Conservation (phyloP, 768 basidiomycete genomes). For the Filobasidium floriforme region DNA sequence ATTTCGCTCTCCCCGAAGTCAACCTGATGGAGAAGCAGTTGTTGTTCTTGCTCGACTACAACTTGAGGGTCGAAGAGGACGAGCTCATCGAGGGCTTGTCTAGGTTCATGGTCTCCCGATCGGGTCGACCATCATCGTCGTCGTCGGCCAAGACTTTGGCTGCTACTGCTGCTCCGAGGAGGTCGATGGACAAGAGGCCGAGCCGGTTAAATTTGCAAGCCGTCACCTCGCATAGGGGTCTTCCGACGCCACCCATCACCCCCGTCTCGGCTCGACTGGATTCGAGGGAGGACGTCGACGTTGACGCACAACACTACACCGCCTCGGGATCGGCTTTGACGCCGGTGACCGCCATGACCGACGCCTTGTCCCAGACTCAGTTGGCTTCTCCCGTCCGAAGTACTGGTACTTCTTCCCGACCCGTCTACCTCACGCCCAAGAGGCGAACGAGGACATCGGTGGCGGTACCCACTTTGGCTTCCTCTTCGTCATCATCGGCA, state of each 20-base stretch:
- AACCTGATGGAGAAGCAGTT: slow-evolving; percentile 98
- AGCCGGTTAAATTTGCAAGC: not conserved
- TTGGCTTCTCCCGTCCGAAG: not conserved
- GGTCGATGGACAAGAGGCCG: not conserved
- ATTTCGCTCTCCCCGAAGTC: slow-evolving; percentile 59
- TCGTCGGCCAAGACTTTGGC: not conserved
- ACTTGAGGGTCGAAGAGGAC: slow-evolving; percentile 78
- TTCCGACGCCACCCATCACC: not conserved
- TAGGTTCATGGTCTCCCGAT: slow-evolving; percentile 1
- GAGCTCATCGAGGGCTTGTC: slow-evolving; percentile 53
- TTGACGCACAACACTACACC: not conserved
- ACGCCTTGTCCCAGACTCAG: not conserved
- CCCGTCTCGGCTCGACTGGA: not conserved
- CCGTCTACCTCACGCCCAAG: slow-evolving; percentile 2
- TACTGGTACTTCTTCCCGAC: not conserved
- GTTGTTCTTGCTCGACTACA: slow-evolving; percentile 77
- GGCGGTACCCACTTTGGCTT: not conserved
- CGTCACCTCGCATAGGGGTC: not conserved
- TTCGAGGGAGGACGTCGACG: not conserved
- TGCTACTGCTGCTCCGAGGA: not conserved
- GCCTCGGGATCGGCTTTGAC: slow-evolving; percentile 3
- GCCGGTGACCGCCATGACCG: not conserved
- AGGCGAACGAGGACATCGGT: not conserved
- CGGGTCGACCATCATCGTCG: not conserved
- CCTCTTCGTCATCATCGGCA: not conserved